These are phyloP conservation scores for Maudiozyma saulgeensis DNA, from an alignment of 805 yeast genomes.

Conservation along the genomic window DNA sequence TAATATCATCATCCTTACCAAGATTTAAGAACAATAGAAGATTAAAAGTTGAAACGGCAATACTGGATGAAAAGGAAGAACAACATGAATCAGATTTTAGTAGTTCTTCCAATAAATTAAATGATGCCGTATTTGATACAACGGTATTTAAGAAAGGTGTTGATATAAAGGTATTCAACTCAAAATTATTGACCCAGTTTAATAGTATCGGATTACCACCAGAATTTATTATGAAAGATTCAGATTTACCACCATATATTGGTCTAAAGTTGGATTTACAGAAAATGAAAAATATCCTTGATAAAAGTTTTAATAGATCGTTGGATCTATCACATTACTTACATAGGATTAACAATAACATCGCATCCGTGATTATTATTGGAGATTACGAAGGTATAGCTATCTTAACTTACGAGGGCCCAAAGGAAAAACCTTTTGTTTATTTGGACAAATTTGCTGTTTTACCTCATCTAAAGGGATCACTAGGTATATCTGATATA, in stretches of 20 bases:
- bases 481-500: slow-evolving; percentile 88
- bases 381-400: slow-evolving; percentile 97
- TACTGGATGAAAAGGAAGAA: slow-evolving; percentile 8
- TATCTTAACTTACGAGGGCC: slow-evolving; percentile 73
- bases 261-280: slow-evolving; percentile 38
- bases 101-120: background rate
- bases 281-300: slow-evolving; percentile 52
- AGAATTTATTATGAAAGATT: slow-evolving; percentile 1
- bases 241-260: background rate
- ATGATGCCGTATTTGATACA: slow-evolving; percentile 36
- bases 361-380: slow-evolving; percentile 74
- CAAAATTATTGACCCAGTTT: slow-evolving; percentile 10
- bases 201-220: slow-evolving; percentile 25
- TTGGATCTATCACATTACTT: slow-evolving; percentile 63
- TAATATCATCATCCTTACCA: slow-evolving; percentile 85
- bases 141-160: slow-evolving; percentile 75
- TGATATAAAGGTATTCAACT: slow-evolving; percentile 24
- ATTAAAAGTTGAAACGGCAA: slow-evolving; percentile 1
- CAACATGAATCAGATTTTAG: slow-evolving; percentile 1
- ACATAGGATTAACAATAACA: slow-evolving; percentile 47
- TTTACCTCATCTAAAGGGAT: slow-evolving; percentile 71
- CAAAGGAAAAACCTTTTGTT: slow-evolving; percentile 38
- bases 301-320: slow-evolving; percentile 66
- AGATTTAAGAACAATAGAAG: slow-evolving; percentile 31
- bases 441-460: slow-evolving; percentile 94